Conservation (phyloP, 805 yeast genomes). For the Yarrowia hollandica region DNA sequence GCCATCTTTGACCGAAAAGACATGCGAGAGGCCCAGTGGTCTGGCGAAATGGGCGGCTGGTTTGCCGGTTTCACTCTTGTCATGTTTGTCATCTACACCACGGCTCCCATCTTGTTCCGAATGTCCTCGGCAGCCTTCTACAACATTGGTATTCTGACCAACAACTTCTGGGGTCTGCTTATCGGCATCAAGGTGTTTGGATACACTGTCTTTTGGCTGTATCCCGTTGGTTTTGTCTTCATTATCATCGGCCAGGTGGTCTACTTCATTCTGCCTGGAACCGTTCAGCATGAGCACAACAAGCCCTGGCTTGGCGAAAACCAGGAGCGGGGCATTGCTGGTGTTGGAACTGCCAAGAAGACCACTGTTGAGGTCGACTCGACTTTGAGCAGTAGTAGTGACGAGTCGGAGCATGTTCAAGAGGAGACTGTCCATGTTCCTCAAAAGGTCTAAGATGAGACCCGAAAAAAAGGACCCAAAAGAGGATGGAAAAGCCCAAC, state of each 20-base stretch:
- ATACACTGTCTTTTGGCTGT: slow-evolving; percentile 48
- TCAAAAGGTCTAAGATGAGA: background rate
- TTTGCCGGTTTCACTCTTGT: slow-evolving; percentile 47
- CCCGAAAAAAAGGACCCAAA: background rate
- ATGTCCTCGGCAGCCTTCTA: slow-evolving; percentile 51
- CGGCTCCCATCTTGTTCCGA: slow-evolving; percentile 48
- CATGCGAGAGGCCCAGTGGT: slow-evolving; percentile 45
- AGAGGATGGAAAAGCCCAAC: no score
- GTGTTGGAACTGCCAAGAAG: slow-evolving; percentile 39
- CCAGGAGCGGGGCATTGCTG: slow-evolving; percentile 38
- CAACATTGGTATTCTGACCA: slow-evolving; percentile 47
- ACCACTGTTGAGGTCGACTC: slow-evolving; percentile 18
- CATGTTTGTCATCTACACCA: slow-evolving; percentile 44
- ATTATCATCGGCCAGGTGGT: slow-evolving; percentile 46
- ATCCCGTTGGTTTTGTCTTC: slow-evolving; percentile 50
- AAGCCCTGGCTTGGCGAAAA: slow-evolving; percentile 47
- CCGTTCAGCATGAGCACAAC: slow-evolving; percentile 43
- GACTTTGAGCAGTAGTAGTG: slow-evolving; percentile 6
- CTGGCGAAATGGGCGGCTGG: slow-evolving; percentile 45
- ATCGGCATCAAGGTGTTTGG: slow-evolving; percentile 50
- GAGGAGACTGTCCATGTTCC: background rate
- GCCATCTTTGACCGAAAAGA: slow-evolving; percentile 47
- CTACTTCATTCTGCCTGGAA: slow-evolving; percentile 44
- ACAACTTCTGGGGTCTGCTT: slow-evolving; percentile 49
- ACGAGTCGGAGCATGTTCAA: background rate